Evolutionary conservation across 169 alveolate species (phyloP), one percentile per base, ranked within the genome.

Genomic region (Perkinsus chesapeaki): DNA sequence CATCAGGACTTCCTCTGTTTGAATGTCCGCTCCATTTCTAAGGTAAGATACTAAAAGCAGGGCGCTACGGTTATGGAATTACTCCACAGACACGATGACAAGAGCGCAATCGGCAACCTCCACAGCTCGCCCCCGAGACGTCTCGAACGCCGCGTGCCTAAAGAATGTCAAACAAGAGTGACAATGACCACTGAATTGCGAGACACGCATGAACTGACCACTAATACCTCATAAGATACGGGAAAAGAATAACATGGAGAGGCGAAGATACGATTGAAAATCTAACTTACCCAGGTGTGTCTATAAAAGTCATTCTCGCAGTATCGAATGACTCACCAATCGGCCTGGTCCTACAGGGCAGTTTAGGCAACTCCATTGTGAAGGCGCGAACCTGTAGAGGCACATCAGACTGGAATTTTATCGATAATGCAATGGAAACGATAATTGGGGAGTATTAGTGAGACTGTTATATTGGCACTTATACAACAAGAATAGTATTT

Each of bases 41-140:
- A 1, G 82, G 3, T 7, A 34, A 60, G 12, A 60, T 16, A 34
- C 82, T 27, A 9, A 16, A 16, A 43, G 27, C 31, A 7, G 82
- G 31, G 1, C 37, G 27, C 31, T 27, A 60, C 12, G 31, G 23
- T 34, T 3, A 16, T n/a, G 1, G 5, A 97, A 97, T 37, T 92
- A 94, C 92, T 96, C 97, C 82, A 95, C 91, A 0, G 98, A 96
- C 37, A 96, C 91, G 39, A 96, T 94, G 38, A 96, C 95, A 39
- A 96, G 91, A 19, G 96, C 94, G 9, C 95, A 43, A 43, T 96
- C 98, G 0, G 98, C 95, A 47, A 95, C 95, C 39, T 95, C 95
- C 9, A 96, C 94, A 39, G 97, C 97, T 20, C 98, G 95, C 31
- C 98, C 98, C 39, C 98, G 93, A 38, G 95, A 91, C 23, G 96